These are phyloP conservation scores for Calonectria multiphialidica DNA, from an alignment of 2,329 filamentous ascomycete genomes.

Conservation along the genomic window DNA sequence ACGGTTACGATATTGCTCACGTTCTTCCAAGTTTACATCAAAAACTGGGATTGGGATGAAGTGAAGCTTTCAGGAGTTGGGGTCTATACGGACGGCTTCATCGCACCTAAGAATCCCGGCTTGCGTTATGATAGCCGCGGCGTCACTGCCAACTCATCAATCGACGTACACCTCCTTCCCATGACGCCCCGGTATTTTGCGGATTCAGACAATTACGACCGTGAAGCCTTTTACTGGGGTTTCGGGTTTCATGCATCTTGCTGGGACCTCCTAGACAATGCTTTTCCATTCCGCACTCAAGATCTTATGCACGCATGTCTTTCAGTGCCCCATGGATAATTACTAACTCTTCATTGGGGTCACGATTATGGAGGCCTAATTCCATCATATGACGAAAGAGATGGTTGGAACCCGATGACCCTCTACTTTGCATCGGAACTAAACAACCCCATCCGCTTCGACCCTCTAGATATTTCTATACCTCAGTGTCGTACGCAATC, in stretches of 20 bases:
- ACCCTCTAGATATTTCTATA: neutral
- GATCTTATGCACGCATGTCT: constrained; percentile 14
- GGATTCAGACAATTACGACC: no score
- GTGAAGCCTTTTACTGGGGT: constrained; percentile 8
- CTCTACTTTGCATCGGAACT: neutral
- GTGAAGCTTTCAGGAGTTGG: no score
- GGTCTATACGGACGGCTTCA: no score
- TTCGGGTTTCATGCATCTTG: constrained; percentile 23
- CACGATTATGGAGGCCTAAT: constrained; percentile 12
- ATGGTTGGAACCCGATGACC: neutral
- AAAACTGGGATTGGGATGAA: no score
- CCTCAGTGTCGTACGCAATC: neutral
- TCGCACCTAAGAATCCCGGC: no score
- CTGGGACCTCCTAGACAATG: constrained; percentile 10
- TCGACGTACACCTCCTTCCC: no score
- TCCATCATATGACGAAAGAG: neutral
- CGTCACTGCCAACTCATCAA: no score
- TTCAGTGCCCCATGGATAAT: neutral
- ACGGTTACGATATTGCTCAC: no score
- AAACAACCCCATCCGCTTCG: neutral
- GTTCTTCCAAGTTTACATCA: no score
- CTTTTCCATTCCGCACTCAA: neutral
- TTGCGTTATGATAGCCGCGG: no score
- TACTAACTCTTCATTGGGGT: constrained; percentile 12
- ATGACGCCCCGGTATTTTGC: no score